Evolutionary conservation across 2,329 filamentous ascomycete species (phyloP).

Genomic region (Sporothrix mexicana): DNA sequence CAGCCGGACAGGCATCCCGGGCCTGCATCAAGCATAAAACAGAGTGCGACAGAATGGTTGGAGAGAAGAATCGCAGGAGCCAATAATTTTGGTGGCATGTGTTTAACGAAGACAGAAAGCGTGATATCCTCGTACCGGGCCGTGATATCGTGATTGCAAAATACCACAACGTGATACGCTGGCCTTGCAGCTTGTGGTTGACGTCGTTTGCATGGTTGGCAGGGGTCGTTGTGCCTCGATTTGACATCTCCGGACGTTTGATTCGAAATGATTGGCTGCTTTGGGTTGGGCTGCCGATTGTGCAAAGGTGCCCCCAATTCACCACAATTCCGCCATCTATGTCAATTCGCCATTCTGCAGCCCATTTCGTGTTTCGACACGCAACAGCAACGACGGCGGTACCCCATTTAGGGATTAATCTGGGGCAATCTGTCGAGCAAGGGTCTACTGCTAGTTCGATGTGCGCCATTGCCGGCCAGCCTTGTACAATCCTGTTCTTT

Average conservation of each 20-base stretch:
- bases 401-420: background rate
- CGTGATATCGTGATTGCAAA: slow-evolving; percentile 14
- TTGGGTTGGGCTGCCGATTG: background rate
- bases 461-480: slow-evolving; percentile 2
- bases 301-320: background rate
- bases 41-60: background rate
- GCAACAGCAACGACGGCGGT: background rate
- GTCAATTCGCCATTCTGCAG: slow-evolving; percentile 6
- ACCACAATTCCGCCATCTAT: slow-evolving; percentile 7
- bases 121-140: background rate
- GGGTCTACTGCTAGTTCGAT: background rate
- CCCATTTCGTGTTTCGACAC: slow-evolving; percentile 7
- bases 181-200: background rate
- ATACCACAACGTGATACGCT: slow-evolving; percentile 20
- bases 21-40: background rate
- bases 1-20: slow-evolving; percentile 9
- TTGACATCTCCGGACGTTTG: background rate
- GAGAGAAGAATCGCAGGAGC: background rate
- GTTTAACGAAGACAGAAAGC: background rate
- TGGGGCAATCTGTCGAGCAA: background rate
- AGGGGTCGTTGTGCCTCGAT: background rate
- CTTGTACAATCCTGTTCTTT: slow-evolving; percentile 21
- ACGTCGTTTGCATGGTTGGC: background rate
- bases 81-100: background rate
- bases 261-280: background rate